Conservation (phyloP, 306 rosid species). For the Lotus japonicus region DNA sequence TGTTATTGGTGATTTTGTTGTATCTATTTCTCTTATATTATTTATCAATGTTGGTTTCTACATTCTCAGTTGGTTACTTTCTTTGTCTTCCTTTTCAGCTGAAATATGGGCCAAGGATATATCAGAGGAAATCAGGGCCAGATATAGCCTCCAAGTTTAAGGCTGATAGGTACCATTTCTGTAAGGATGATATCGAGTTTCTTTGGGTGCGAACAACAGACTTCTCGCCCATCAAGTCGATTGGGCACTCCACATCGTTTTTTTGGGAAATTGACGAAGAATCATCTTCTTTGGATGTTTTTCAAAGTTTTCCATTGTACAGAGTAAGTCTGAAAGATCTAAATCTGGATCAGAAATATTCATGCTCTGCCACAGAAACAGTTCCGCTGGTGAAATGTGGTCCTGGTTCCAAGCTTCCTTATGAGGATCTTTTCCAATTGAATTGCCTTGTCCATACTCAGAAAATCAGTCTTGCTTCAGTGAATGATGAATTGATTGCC, state of each 20-base stretch:
- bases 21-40: background rate
- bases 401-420: conserved; percentile 34
- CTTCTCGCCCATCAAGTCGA: conserved; percentile 49
- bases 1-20: background rate
- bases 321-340: conserved; percentile 43
- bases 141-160: conserved; percentile 41
- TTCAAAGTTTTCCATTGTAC: conserved; percentile 50
- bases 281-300: conserved; percentile 38
- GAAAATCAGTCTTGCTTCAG: conserved; percentile 66
- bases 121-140: conserved; percentile 46
- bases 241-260: conserved; percentile 68
- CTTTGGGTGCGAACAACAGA: conserved; percentile 82
- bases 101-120: conserved; percentile 76
- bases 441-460: conserved; percentile 84
- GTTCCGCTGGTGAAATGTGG: conserved; percentile 64
- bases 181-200: conserved; percentile 71
- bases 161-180: conserved; percentile 54
- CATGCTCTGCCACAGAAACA: conserved; percentile 35
- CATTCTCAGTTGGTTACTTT: background rate
- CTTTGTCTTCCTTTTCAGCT: conserved; percentile 36
- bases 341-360: conserved; percentile 42
- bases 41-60: background rate
- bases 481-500: conserved; percentile 45
- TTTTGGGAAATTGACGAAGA: conserved; percentile 66
- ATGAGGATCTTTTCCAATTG: conserved; percentile 73